Conservation (phyloP, 2,329 filamentous ascomycete genomes). For the Neopestalotiopsis clavispora region DNA sequence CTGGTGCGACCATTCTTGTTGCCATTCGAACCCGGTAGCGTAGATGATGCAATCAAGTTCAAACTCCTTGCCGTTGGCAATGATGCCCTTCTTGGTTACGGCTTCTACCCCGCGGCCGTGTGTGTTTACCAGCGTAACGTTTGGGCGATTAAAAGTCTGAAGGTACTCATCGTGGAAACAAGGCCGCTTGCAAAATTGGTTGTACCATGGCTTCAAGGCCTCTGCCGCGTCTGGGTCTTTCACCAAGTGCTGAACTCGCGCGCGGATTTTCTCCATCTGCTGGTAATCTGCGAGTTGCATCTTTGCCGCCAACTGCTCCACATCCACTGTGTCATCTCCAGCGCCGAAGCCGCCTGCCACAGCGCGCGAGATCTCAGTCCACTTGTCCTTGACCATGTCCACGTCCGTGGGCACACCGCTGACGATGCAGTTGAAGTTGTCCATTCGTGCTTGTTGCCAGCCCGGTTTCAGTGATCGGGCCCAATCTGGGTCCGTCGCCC, state of each 20-base stretch:
- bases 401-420: constrained; percentile 31
- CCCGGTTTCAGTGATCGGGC: background rate
- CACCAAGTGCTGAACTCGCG: constrained; percentile 44
- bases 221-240: constrained; percentile 49
- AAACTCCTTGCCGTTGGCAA: constrained; percentile 44
- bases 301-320: constrained; percentile 26
- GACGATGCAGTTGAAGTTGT: constrained; percentile 43
- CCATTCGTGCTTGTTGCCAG: constrained; percentile 44
- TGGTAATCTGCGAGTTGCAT: constrained; percentile 32
- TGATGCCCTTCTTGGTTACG: constrained; percentile 43
- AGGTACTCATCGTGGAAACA: constrained; percentile 56
- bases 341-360: constrained; percentile 32
- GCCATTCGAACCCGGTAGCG: constrained; percentile 10
- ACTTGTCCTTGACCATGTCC: constrained; percentile 44
- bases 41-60: constrained; percentile 33
- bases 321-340: constrained; percentile 25
- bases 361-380: constrained; percentile 33
- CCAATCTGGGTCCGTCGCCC: constrained; percentile 33
- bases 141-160: constrained; percentile 49
- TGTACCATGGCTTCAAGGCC: constrained; percentile 56
- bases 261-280: constrained; percentile 42
- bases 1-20: background rate
- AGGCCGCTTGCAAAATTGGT: constrained; percentile 56
- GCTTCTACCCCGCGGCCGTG: constrained; percentile 46
- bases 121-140: constrained; percentile 56